These are phyloP conservation scores for Gelatoporia subvermispora DNA, from an alignment of 768 basidiomycete genomes.

Conservation along the genomic window DNA sequence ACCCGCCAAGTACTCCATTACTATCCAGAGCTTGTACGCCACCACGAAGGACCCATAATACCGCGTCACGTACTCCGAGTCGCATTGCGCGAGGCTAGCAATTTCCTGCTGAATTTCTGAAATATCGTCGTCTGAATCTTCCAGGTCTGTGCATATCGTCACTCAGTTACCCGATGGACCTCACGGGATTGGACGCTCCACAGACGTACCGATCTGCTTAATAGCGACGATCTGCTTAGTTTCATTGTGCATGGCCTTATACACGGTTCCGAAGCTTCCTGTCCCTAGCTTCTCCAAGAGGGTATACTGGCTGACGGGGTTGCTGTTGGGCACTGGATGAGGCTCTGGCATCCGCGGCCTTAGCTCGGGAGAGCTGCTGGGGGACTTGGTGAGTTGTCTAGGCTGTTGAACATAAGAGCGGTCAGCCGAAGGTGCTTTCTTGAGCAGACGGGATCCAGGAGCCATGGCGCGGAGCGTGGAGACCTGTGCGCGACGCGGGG, in stretches of 20 bases:
- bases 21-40: constrained; percentile 96
- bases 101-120: constrained; percentile 99
- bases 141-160: constrained; percentile 59
- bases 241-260: constrained; percentile 94
- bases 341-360: constrained; percentile 48
- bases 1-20: constrained; percentile 99
- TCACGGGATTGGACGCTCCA: constrained; percentile 8
- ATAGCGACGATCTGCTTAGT: constrained; percentile 94
- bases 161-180: neutral
- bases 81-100: constrained; percentile 90
- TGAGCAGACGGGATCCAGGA: constrained; percentile 39
- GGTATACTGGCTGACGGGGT: constrained; percentile 88
- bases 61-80: constrained; percentile 92
- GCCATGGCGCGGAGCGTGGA: constrained; percentile 37
- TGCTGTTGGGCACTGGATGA: constrained; percentile 66
- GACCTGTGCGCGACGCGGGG: constrained; percentile 7
- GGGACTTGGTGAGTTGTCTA: constrained; percentile 30
- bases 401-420: constrained; percentile 15
- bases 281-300: constrained; percentile 95
- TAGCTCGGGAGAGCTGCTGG: constrained; percentile 42
- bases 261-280: constrained; percentile 94
- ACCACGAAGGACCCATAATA: constrained; percentile 98
- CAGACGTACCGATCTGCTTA: constrained; percentile 86
- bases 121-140: constrained; percentile 98
- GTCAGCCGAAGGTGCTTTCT: constrained; percentile 30